Conservation (phyloP, 805 yeast genomes). For the Yamadazyma laniorum region DNA sequence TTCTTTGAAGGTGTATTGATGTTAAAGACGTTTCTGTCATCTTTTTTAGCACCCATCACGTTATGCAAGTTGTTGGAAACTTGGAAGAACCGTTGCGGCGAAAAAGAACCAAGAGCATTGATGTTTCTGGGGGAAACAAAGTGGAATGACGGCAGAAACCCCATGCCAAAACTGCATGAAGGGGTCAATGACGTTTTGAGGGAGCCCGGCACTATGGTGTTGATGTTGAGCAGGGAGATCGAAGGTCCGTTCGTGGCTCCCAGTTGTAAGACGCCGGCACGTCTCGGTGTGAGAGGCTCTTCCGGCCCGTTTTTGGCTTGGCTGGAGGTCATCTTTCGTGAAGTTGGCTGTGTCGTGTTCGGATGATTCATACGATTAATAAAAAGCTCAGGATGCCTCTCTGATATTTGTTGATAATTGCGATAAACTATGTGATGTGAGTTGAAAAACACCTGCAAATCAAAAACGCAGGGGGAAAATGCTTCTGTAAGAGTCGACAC, state of each 20-base stretch:
- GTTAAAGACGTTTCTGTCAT: slow-evolving; percentile 12
- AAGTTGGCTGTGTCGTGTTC: neutral
- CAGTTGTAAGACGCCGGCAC: neutral
- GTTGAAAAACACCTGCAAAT: no score
- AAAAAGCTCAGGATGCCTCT: no score
- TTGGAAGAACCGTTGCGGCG: slow-evolving; percentile 36
- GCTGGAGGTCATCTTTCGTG: neutral
- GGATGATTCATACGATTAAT: no score
- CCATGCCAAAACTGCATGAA: slow-evolving; percentile 31
- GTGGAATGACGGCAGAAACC: slow-evolving; percentile 44
- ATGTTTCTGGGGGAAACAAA: slow-evolving; percentile 34
- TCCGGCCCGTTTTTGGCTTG: no score
- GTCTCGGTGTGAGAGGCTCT: neutral
- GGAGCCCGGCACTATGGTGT: neutral
- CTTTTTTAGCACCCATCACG: slow-evolving; percentile 22
- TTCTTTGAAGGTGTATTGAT: slow-evolving; percentile 11
- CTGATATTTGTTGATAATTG: no score
- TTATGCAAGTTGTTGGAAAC: slow-evolving; percentile 20
- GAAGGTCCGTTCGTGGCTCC: neutral
- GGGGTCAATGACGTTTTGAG: slow-evolving; percentile 21
- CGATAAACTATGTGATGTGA: no score
- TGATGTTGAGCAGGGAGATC: neutral
- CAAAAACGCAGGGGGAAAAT: no score
- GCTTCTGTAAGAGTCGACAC: no score
- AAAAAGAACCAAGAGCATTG: slow-evolving; percentile 22